Evolutionary conservation across 495 filamentous ascomycete species (phyloP), one percentile per base, ranked within the genome.

Genomic region (Bathelium albidoporum): DNA sequence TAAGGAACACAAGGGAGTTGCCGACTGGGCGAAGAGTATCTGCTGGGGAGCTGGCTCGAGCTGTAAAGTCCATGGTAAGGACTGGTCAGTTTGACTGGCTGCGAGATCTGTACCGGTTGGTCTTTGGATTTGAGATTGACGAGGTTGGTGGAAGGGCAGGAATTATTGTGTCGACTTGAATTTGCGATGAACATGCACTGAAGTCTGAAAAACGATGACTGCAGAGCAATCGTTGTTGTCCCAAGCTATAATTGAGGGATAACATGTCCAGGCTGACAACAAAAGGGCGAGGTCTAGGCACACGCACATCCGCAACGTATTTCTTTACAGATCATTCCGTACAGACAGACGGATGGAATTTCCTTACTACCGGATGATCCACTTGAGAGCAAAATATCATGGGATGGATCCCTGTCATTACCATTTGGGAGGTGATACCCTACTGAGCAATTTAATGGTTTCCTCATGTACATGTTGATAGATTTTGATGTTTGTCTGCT

Each of bases 81-180:
- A 77, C 74, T 32, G 85, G 84, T 53, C 79, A 85, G 66, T 89
- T 91, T 71, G 76, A 76, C 22, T 95, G 89, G 82, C 74, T 95
- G 65, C 80, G 81, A 26, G 91, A 95, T 72, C 75, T 96, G 11
- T 95, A 86, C 75, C 81, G 84, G 55, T 77, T 91, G n/a, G 90
- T 95, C 2, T 91, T 93, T 74, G 90, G 91, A 0, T 89, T 90
- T 70, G 83, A 87, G 62, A 69, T 87, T 29, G 89, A 95, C 64
- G 91, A 94, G 65, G 85, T 83, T 0, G 83, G 60, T 24, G 43
- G 65, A 24, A 70, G 62, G 34, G 66, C 66, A 28, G 66, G 63
- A 1, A 43, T 36, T 7, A 28, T 68, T 2, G 49, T 55, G 2
- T 26, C 49, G 1, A 55, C 49, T 29, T 55, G 49, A 55, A 24